These are phyloP conservation scores for Xylaria sp. DNA, from an alignment of 2,329 filamentous ascomycete species.

Conservation along the genomic window DNA sequence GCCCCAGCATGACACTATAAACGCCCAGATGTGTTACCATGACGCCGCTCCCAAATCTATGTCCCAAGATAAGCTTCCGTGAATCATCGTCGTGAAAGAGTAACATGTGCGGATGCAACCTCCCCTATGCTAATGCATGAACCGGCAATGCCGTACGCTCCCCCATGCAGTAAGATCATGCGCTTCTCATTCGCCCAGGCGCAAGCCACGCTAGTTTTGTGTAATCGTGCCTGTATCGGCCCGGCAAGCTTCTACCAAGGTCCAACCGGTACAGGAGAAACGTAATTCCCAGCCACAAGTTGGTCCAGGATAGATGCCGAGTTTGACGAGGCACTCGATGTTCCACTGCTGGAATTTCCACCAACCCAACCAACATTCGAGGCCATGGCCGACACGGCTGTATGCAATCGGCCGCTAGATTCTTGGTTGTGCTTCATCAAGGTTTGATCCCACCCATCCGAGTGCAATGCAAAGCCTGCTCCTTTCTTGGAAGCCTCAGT, in stretches of 20 bases:
- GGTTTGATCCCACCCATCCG: conserved; percentile 91
- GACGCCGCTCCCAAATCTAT: conserved; percentile 43
- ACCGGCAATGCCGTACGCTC: conserved; percentile 25
- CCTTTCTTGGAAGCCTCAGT: conserved; percentile 90
- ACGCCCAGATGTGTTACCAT: conserved; percentile 39
- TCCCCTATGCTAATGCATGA: conserved; percentile 36
- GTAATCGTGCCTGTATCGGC: neutral
- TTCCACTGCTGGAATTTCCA: conserved; percentile 45
- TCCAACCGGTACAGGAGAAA: conserved; percentile 70
- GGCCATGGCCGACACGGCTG: conserved; percentile 81
- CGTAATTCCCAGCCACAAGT: conserved; percentile 69
- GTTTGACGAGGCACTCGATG: conserved; percentile 50
- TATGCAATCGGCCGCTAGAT: conserved; percentile 82
- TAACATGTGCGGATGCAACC: conserved; percentile 35
- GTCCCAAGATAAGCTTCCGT: conserved; percentile 40
- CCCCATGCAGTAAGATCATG: conserved; percentile 23
- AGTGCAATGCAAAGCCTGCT: conserved; percentile 88
- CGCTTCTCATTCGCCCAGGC: neutral
- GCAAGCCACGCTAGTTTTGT: conserved; percentile 7
- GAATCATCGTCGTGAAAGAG: conserved; percentile 40
- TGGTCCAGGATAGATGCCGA: conserved; percentile 70
- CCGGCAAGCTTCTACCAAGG: conserved; percentile 59
- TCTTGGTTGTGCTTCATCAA: conserved; percentile 87
- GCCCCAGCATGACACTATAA: conserved; percentile 34
- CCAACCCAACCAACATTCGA: conserved; percentile 83